Base-by-base conservation (phyloP, 306 rosid species). In the Castanopsis chinensis region DNA sequence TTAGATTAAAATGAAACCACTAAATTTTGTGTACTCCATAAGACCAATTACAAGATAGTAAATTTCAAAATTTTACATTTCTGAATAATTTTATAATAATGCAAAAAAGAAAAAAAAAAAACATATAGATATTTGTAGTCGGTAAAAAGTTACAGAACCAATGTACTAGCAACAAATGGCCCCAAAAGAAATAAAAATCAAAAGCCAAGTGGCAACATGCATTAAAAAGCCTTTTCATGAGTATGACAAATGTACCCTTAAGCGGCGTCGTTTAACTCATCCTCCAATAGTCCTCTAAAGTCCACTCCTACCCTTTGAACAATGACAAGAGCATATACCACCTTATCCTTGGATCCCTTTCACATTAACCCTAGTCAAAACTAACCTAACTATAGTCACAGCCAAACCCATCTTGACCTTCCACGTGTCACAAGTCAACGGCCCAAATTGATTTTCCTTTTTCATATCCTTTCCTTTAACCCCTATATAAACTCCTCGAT, bases 351-450 rank as follows among this genome's bases (percentile, higher is more conserved):
- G 83, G 84, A 79, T 83, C 82, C 83, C 73, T 76, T 65, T n/a
- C 20, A 77, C 79, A 41, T 41, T 68, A 90, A 87, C 93, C 85
- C 69, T 70, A 28, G 93, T 90, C 71, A 79, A 77, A 33, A 49
- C n/a, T 1, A 58, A 85, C 88, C 72, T 60, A 86, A 86, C 92
- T 89, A 71, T 27, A 59, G 92, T 91, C 84, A 81, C 49, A 20
- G 5, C 1, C 3, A 0, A 18, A 5, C 54, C 51, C 41, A 15
- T 5, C 19, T 11, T 0, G 23, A 51, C 60, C 0, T 3, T 30
- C 87, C 97, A 91, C 94, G 89, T 82, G 86, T 78, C 56, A n/a
- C 3, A 1, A 86, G 81, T 89, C 21, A 59, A 89, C 89, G 96
- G 92, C 68, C 4, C 74, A 41, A 9, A 5, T 6, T 9, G 14